These are phyloP conservation scores for Albophoma yamanashiensis DNA, from an alignment of 2,329 filamentous ascomycete species.

Conservation along the genomic window DNA sequence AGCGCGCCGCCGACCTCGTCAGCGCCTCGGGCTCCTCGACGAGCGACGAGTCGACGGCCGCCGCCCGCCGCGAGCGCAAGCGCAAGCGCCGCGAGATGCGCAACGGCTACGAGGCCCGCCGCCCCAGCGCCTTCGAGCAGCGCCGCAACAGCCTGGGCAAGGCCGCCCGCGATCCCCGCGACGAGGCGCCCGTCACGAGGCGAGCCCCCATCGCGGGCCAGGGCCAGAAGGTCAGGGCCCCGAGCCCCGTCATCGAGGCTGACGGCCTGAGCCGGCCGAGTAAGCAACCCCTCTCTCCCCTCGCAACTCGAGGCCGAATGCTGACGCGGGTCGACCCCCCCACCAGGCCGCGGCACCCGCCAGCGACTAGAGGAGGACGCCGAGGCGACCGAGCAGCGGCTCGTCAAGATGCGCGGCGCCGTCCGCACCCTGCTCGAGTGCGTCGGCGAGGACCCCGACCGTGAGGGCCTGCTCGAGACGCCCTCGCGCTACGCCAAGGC, in stretches of 20 bases:
- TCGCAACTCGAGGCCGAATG: not conserved
- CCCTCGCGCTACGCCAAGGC: slow-evolving; percentile 90
- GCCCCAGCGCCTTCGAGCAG: slow-evolving; percentile 21
- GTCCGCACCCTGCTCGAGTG: slow-evolving; percentile 59
- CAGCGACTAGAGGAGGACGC: slow-evolving; percentile 45
- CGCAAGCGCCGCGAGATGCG: slow-evolving; percentile 10
- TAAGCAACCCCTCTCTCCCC: slow-evolving; percentile 16
- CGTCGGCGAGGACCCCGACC: slow-evolving; percentile 56
- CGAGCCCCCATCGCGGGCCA: slow-evolving; percentile 12
- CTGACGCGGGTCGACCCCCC: not conserved
- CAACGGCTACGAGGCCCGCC: slow-evolving; percentile 12
- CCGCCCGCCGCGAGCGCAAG: slow-evolving; percentile 11
- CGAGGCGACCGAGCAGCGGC: slow-evolving; percentile 32
- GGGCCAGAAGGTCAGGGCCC: slow-evolving; percentile 16
- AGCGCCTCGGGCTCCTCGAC: slow-evolving; percentile 18
- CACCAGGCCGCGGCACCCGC: slow-evolving; percentile 50
- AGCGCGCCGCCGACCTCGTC: slow-evolving; percentile 14
- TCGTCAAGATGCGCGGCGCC: slow-evolving; percentile 49
- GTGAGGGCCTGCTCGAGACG: slow-evolving; percentile 53
- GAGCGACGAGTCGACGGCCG: slow-evolving; percentile 14
- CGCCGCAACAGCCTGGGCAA: slow-evolving; percentile 47
- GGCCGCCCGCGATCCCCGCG: slow-evolving; percentile 49
- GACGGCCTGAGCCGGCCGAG: slow-evolving; percentile 51
- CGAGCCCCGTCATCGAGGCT: slow-evolving; percentile 49
- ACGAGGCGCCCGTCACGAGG: slow-evolving; percentile 35